Conservation (phyloP, 768 basidiomycete species). For the Leucogyrophana mollusca region DNA sequence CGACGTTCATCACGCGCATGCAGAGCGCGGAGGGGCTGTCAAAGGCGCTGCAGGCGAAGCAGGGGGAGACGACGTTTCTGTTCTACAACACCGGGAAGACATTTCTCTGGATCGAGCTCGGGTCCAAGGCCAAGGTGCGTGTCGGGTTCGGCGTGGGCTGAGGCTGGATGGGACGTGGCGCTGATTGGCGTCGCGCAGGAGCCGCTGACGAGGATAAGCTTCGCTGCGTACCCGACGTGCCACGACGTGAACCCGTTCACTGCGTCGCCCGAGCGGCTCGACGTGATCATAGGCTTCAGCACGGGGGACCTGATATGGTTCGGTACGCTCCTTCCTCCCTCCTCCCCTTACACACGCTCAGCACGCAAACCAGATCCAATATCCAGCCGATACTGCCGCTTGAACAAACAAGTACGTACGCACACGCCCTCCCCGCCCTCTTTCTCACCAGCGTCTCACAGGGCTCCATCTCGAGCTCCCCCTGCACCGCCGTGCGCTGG, state of each 20-base stretch:
- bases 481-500: conserved; percentile 90
- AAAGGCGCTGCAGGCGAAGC: conserved; percentile 69
- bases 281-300: conserved; percentile 87
- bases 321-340: conserved; percentile 47
- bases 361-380: conserved; percentile 60
- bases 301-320: conserved; percentile 98
- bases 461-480: conserved; percentile 77
- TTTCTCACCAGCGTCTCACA: conserved; percentile 25
- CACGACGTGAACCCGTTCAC: conserved; percentile 85
- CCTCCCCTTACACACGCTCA: conserved; percentile 6
- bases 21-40: conserved; percentile 78
- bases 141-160: neutral
- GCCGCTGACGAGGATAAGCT: conserved; percentile 79
- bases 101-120: conserved; percentile 84
- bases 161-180: conserved; percentile 1
- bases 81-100: conserved; percentile 88
- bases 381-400: conserved; percentile 75
- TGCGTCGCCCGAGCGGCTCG: conserved; percentile 73
- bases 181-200: conserved; percentile 51
- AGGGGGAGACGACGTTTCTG: conserved; percentile 82
- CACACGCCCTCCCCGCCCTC: neutral
- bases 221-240: conserved; percentile 86
- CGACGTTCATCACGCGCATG: conserved; percentile 87
- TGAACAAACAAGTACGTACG: conserved; percentile 74
- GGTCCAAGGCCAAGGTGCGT: conserved; percentile 79